Base-by-base conservation (phyloP, 352 stramenopile genomes). In the Pilasporangium apinafurcum region DNA sequence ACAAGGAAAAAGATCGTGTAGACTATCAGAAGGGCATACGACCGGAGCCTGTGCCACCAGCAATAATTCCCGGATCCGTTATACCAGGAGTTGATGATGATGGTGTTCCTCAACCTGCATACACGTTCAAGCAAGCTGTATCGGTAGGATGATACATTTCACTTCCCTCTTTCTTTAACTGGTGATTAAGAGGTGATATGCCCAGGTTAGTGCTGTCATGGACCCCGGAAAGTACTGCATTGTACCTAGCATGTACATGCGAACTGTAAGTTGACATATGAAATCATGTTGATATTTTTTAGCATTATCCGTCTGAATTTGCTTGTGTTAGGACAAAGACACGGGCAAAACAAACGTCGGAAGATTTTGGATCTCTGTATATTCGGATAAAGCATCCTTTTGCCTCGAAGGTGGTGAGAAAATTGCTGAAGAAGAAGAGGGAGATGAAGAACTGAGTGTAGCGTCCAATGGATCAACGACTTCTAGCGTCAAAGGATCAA, bases 201-300 rank as follows among this genome's bases (percentile, higher is more conserved):
- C n/a, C n/a, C n/a, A 91, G 79, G 53, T 80, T 25, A 75, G 88
- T 56, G 62, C 69, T 17, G 73, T 53, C 0, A 83, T 92, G 51
- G 75, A 90, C 33, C 61, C 79, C 37, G 82, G 82, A 1, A 63
- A 52, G 31, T 93, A 93, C 18, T 92, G 82, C 33, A 84, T 93
- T 34, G 64, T 93, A 24, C 76, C 82, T 0, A 93, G 82, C 51
- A 87, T 93, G 79, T 93, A 90, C 47, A 89, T 90, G 74, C 66
- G 79, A 45, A 87, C 71, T 58, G 81, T 93, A 66, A 5, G 62
- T 58, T 14, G 26, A 31, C 22, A 20, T 3, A 17, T 52, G 5
- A 38, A 9, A 4, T 25, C 30, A 34, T 10, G 17, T 14, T 18
- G 16, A 49, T 54, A 26, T 13, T 25, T 28, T 40, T 8, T 39